A percentile compares a stretch with the other conserved stretches of the same genome.
Evolutionary conservation across 2,329 filamentous ascomycete species (phyloP).

Genomic region (Xylaria sp.): DNA sequence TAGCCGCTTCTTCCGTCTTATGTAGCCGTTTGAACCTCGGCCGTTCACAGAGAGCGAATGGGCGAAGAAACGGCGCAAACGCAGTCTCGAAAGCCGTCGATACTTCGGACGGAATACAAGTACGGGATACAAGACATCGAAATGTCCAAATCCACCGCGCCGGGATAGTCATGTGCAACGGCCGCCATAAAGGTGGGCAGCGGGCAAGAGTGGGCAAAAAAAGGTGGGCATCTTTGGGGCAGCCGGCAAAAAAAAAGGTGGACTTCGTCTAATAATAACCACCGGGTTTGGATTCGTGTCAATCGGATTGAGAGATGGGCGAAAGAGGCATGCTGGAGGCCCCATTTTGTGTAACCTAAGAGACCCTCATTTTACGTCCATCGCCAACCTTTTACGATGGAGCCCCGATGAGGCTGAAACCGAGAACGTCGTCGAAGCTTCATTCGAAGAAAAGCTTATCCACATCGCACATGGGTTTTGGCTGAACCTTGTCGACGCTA

Average conservation of each 20-base stretch:
- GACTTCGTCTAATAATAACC: slow-evolving; percentile 15
- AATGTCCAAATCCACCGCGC: slow-evolving; percentile 19
- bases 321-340: slow-evolving; percentile 22
- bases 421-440: slow-evolving; percentile 20
- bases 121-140: neutral
- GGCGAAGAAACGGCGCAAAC: neutral
- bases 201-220: slow-evolving; percentile 16
- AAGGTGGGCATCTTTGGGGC: slow-evolving; percentile 17
- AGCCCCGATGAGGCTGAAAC: slow-evolving; percentile 26
- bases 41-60: neutral
- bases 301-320: slow-evolving; percentile 16
- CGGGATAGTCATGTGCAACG: slow-evolving; percentile 29
- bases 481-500: slow-evolving; percentile 7
- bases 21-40: neutral
- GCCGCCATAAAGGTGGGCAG: slow-evolving; percentile 19
- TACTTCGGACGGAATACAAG: neutral
- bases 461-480: slow-evolving; percentile 25
- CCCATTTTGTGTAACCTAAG: slow-evolving; percentile 30
- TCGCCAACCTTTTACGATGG: slow-evolving; percentile 23
- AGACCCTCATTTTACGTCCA: slow-evolving; percentile 27
- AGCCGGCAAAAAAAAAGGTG: neutral
- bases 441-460: slow-evolving; percentile 9
- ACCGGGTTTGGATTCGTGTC: slow-evolving; percentile 1
- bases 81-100: neutral
- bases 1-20: neutral